Evolutionary conservation across 1,139 yeast genomes (phyloP), one percentile per base, ranked within the genome.

Genomic region (Protomyces inundatus): DNA sequence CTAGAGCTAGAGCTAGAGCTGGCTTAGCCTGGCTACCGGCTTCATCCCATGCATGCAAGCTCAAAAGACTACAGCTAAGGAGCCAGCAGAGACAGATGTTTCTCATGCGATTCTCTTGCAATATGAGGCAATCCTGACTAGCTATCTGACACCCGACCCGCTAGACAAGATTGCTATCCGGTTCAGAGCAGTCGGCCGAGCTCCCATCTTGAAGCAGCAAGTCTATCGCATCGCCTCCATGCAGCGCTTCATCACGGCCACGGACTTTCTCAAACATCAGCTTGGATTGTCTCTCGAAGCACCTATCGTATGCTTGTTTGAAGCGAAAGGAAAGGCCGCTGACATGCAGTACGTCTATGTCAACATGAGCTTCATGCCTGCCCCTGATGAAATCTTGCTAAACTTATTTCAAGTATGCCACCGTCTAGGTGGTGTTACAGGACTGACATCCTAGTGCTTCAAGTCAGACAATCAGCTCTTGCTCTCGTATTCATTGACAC

Each of bases 101-200:
- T 5, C 42, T 39, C 3, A 23, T 23, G 23, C 23, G 2, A 23
- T 23, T 23, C 23, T 1, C 23, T 23, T 23, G 23, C 23, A 23
- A 23, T 42, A n/a, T 30, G 9, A 14, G n/a, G 48, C 48, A 7
- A 16, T 42, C 6, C 6, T 42, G n/a, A 10, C 32, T 42, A 23
- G 16, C 5, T 42, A 42, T 42, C 48, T 42, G 10, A 42, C 16
- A 5, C 59, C 39, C 23, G 59, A 34, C n/a, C 39, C 40, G 23
- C 23, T 30, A 16, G 35, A 40, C 51, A 58, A 58, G 56, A 40
- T 75, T 6, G 68, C 71, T 3, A 70, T 74, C 59, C 68, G 72
- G 48, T 73, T 77, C 66, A 71, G 75, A 37, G 74, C 80, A 6
- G 76, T 77, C 57, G 80, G 80, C 1, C 74, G 78, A 1, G 74